phyloP scores from a whole-genome alignment of 2,329 filamentous ascomycete species.

The Fusarium beomiforme region DNA sequence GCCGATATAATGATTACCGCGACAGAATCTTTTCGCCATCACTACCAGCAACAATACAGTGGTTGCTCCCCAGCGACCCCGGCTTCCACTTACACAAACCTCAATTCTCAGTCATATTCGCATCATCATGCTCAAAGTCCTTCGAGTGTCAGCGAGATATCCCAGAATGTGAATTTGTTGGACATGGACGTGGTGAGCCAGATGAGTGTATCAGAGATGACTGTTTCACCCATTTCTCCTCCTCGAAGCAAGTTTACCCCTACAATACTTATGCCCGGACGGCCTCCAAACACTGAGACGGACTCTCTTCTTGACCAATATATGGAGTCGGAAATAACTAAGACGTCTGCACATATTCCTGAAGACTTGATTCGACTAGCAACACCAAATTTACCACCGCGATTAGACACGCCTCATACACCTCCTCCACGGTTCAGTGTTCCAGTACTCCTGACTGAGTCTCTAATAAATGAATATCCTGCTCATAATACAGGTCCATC shows the following conservation, averaged over 20 bases:
- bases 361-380: conserved; percentile 41
- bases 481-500: neutral
- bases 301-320: conserved; percentile 32
- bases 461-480: neutral
- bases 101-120: conserved; percentile 5
- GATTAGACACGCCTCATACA: conserved; percentile 39
- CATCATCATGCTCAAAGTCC: conserved; percentile 28
- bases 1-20: conserved; percentile 41
- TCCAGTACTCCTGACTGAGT: conserved; percentile 17
- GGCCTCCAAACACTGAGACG: conserved; percentile 16
- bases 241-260: conserved; percentile 13
- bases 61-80: conserved; percentile 31
- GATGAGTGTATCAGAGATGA: conserved; percentile 33
- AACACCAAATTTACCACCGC: conserved; percentile 39
- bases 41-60: conserved; percentile 31
- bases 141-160: conserved; percentile 36
- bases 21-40: conserved; percentile 41
- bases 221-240: conserved; percentile 29
- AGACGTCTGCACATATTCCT: conserved; percentile 5
- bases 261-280: conserved; percentile 11
- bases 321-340: conserved; percentile 19
- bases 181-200: conserved; percentile 29
- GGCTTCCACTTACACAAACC: conserved; percentile 34
- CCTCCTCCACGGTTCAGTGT: conserved; percentile 19
- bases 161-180: conserved; percentile 30